phyloP scores from a whole-genome alignment of 2,329 filamentous ascomycete genomes.

The Fusarium avenaceum region DNA sequence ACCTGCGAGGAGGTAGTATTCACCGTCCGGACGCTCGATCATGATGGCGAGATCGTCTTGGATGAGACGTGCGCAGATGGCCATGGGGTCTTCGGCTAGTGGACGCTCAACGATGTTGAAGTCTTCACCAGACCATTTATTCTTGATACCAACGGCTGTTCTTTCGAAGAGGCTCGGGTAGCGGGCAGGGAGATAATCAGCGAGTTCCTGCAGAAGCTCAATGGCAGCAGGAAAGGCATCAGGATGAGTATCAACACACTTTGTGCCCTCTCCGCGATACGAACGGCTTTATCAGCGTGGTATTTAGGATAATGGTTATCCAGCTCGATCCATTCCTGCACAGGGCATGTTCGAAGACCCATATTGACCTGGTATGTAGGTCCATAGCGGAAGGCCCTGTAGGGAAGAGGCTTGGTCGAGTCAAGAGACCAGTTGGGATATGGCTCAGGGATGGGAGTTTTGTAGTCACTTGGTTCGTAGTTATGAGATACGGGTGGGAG shows the following conservation, averaged over 20 bases:
- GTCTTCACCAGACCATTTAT: slow-evolving; percentile 77
- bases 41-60: slow-evolving; percentile 90
- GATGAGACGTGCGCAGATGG: slow-evolving; percentile 76
- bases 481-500: slow-evolving; percentile 24
- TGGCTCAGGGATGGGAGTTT: slow-evolving; percentile 69
- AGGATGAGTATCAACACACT: slow-evolving; percentile 77
- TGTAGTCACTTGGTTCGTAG: slow-evolving; percentile 59
- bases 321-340: slow-evolving; percentile 85
- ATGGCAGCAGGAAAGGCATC: slow-evolving; percentile 79
- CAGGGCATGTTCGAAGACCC: slow-evolving; percentile 78
- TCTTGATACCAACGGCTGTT: slow-evolving; percentile 75
- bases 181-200: slow-evolving; percentile 77
- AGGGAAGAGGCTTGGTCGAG: slow-evolving; percentile 79
- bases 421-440: slow-evolving; percentile 78
- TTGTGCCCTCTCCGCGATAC: slow-evolving; percentile 76
- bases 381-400: slow-evolving; percentile 82
- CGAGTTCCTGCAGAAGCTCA: slow-evolving; percentile 82
- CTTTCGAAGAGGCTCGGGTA: slow-evolving; percentile 79
- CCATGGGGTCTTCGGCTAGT: slow-evolving; percentile 82
- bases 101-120: slow-evolving; percentile 77
- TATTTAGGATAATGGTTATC: slow-evolving; percentile 83
- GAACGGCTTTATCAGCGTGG: slow-evolving; percentile 77
- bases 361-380: slow-evolving; percentile 83
- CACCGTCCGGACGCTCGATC: slow-evolving; percentile 80
- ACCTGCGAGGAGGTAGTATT: slow-evolving; percentile 85